phyloP scores from a whole-genome alignment of 2,329 filamentous ascomycete genomes.

The Pleomassaria siparia region DNA sequence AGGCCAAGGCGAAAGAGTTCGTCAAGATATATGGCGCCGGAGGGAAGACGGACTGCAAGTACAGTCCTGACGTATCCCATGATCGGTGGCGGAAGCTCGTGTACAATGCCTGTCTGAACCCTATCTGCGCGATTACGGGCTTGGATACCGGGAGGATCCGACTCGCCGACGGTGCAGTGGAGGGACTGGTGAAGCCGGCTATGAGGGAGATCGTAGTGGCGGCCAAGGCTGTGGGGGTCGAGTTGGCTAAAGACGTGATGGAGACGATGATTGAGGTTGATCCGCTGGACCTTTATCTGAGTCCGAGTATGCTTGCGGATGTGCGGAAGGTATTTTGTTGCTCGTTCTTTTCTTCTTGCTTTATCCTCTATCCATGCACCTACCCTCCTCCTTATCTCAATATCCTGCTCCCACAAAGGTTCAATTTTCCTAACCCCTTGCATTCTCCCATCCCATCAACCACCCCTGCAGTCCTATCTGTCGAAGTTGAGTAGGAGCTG shows the following conservation, averaged over 20 bases:
- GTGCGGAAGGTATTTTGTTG: slow-evolving; percentile 49
- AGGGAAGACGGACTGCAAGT: slow-evolving; percentile 48
- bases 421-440: no score
- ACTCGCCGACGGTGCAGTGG: slow-evolving; percentile 48
- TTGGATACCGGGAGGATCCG: slow-evolving; percentile 56
- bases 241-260: slow-evolving; percentile 48
- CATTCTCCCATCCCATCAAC: no score
- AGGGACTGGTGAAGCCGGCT: slow-evolving; percentile 53
- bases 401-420: background rate
- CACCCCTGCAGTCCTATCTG: no score
- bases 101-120: slow-evolving; percentile 55
- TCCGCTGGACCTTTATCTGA: slow-evolving; percentile 52
- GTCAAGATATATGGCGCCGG: slow-evolving; percentile 51
- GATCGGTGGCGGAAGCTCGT: slow-evolving; percentile 56
- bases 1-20: slow-evolving; percentile 46
- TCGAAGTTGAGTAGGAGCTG: background rate
- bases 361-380: background rate
- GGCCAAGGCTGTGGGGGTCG: slow-evolving; percentile 49
- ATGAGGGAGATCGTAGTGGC: slow-evolving; percentile 56
- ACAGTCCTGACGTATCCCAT: slow-evolving; percentile 47
- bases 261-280: slow-evolving; percentile 52
- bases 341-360: background rate
- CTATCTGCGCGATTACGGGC: slow-evolving; percentile 54
- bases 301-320: slow-evolving; percentile 60
- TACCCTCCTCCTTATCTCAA: background rate